Conservation (phyloP, 2,329 filamentous ascomycete genomes). For the Neoascochyta sp. region DNA sequence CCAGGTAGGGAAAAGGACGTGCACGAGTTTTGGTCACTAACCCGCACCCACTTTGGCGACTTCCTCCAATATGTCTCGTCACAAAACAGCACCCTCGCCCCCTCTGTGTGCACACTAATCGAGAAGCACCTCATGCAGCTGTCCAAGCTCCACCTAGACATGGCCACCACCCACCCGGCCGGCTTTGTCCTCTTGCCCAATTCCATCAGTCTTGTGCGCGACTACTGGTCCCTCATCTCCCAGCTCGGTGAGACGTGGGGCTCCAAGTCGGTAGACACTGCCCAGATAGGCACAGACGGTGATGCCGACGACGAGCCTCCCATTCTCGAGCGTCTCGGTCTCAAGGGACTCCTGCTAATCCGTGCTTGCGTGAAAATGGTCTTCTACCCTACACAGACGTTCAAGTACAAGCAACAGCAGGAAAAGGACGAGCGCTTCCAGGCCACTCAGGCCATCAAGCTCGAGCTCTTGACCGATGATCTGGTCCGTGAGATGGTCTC, state of each 20-base stretch:
- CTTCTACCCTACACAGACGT: slow-evolving; percentile 74
- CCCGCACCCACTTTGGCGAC: slow-evolving; percentile 70
- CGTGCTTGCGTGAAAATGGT: slow-evolving; percentile 81
- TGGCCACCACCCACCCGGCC: slow-evolving; percentile 74
- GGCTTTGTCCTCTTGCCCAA: slow-evolving; percentile 80
- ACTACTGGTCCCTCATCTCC: slow-evolving; percentile 81
- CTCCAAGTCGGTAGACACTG: slow-evolving; percentile 42
- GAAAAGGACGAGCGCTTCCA: slow-evolving; percentile 71
- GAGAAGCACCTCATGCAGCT: slow-evolving; percentile 87
- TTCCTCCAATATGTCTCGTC: slow-evolving; percentile 64
- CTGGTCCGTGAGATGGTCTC: slow-evolving; percentile 81
- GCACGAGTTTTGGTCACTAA: slow-evolving; percentile 73
- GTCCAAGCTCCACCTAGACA: slow-evolving; percentile 84
- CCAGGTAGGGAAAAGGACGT: slow-evolving; percentile 77
- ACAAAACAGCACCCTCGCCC: slow-evolving; percentile 51
- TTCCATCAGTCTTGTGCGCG: slow-evolving; percentile 69
- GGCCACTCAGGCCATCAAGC: slow-evolving; percentile 67
- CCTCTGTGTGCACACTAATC: slow-evolving; percentile 58
- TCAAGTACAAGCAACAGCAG: slow-evolving; percentile 74
- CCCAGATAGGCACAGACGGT: slow-evolving; percentile 46
- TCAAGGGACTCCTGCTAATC: slow-evolving; percentile 79
- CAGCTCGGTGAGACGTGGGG: slow-evolving; percentile 73
- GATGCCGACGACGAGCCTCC: slow-evolving; percentile 50
- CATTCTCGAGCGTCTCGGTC: slow-evolving; percentile 71
- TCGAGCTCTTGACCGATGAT: slow-evolving; percentile 68